Base-by-base conservation (phyloP, 2,329 filamentous ascomycete genomes). In the Colletotrichum sp. region DNA sequence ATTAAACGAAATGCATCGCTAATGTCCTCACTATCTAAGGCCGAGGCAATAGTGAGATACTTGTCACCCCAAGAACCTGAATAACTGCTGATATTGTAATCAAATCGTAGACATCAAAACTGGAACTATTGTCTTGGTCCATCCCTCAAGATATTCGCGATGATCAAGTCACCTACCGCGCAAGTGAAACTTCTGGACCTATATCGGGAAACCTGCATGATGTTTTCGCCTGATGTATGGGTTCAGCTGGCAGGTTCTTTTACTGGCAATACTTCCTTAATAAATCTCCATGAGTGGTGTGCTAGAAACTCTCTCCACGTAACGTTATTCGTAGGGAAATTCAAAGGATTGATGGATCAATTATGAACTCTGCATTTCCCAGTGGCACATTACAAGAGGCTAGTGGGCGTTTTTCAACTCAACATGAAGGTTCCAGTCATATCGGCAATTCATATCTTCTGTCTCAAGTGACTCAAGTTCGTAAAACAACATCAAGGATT, bases 401-500 rank as follows among this genome's bases (percentile, higher is more conserved):
- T 0, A 44, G 9, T 0, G 39, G 19, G 19, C 0, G 19, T n/a
- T 44, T 44, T 19, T n/a, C 39, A n/a, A 0, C 39, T 6, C 39
- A n/a, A 44, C 5, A 6, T 44, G 5, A n/a, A 44, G 5, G 9
- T n/a, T 44, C 39, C 39, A 6, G 39, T 44, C 39, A 6, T 19
- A 9, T 19, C 16, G 8, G 5, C 1, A 39, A 39, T 44, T 19
- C 16, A 44, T 6, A n/a, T n/a, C 5, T n/a, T 44, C 19, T n/a
- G 19, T 44, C 0, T 12, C 39, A n/a, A 19, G 0, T 11, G 0
- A n/a, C 3, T n/a, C 9, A n/a, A 3, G 1, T 12, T n/a, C 19
- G 39, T 12, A 0, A 44, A n/a, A 44, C 16, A 44, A n/a, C 9
- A 44, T n/a, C 19, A 44, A 6, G 5, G 19, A 44, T 44, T n/a